Conservation (phyloP, 441 rosid species). For the Hura crepitans region DNA sequence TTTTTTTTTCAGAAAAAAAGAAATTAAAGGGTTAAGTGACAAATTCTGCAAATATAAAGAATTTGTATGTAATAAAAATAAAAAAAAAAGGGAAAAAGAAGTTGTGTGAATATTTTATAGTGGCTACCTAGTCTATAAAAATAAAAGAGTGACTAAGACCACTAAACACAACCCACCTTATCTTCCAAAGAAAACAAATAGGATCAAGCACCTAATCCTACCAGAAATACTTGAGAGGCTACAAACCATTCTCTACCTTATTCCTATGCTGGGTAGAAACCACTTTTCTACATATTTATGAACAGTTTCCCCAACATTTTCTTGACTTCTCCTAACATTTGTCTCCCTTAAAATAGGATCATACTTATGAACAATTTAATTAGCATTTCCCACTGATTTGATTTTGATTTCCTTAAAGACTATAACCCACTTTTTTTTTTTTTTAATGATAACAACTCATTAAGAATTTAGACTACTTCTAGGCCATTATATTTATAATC, state of each 20-base stretch:
- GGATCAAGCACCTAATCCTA: slow-evolving; percentile 28
- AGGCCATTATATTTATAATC: background rate
- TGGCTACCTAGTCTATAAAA: background rate
- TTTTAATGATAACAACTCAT: slow-evolving; percentile 18
- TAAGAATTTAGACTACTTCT: background rate
- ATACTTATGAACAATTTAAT: slow-evolving; percentile 8
- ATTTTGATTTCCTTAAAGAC: background rate
- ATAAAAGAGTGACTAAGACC: slow-evolving; percentile 27
- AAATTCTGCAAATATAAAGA: no score
- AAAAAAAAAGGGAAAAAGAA: background rate
- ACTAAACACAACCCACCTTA: slow-evolving; percentile 30
- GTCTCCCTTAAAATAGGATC: slow-evolving; percentile 14
- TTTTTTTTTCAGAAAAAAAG: no score
- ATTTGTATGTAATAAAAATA: no score
- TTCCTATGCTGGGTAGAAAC: slow-evolving; percentile 23
- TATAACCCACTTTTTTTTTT: background rate
- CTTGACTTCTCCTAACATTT: background rate
- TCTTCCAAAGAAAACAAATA: slow-evolving; percentile 22
- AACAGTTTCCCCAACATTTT: background rate
- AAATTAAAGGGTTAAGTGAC: no score
- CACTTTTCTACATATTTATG: slow-evolving; percentile 12
- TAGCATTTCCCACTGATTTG: slow-evolving; percentile 12
- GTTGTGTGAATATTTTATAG: background rate
- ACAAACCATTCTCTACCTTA: slow-evolving; percentile 4
- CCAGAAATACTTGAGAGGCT: slow-evolving; percentile 31